Evolutionary conservation across 2,329 filamentous ascomycete species (phyloP).

Genomic region (Nothophoma quercina): DNA sequence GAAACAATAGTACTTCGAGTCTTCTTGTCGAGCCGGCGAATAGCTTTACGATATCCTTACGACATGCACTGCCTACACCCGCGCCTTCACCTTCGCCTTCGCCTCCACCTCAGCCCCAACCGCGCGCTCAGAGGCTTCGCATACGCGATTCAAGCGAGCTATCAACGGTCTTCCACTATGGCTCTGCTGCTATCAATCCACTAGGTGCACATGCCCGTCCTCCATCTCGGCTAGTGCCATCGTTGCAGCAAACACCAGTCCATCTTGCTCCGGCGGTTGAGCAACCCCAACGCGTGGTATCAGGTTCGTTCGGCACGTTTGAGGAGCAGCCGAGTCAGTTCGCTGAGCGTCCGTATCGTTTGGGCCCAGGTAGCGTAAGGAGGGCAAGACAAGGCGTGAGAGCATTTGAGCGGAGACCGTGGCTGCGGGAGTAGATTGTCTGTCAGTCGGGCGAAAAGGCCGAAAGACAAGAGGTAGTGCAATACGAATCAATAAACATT

Average conservation of each 20-base stretch:
- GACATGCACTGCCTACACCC: too few species aligned
- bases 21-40: not conserved
- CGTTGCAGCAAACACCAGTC: not conserved
- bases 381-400: not conserved
- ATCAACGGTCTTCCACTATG: conserved; percentile 8
- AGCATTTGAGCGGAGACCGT: too few species aligned
- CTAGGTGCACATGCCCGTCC: conserved; percentile 15
- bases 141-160: not conserved
- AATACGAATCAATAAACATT: not conserved
- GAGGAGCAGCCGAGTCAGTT: not conserved
- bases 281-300: not conserved
- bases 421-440: not conserved
- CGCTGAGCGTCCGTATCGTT: not conserved
- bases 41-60: too few species aligned
- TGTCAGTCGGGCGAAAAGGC: too few species aligned
- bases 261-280: not conserved
- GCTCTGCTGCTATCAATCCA: conserved; percentile 13
- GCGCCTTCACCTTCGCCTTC: too few species aligned
- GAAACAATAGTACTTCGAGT: not conserved
- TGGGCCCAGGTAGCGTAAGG: not conserved
- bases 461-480: not conserved
- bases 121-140: not conserved
- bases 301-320: conserved; percentile 2
- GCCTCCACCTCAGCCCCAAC: not conserved
- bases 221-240: too few species aligned